Evolutionary conservation across 768 basidiomycete genomes (phyloP).

Genomic region (Coprinellus micaceus): DNA sequence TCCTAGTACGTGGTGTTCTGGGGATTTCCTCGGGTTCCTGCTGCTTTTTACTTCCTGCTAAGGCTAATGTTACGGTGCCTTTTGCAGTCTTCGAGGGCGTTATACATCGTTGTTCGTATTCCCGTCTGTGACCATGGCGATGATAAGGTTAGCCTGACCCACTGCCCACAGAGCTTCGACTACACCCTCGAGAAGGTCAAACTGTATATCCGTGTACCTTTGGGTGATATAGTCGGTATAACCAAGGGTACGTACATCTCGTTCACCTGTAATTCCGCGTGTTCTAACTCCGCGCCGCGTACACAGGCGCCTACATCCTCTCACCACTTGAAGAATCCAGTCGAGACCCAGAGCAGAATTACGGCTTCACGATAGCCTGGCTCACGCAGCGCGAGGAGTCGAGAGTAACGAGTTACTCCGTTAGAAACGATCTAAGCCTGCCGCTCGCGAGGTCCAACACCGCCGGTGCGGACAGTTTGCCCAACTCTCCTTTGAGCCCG

Average conservation of each 20-base stretch:
- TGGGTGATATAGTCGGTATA: constrained; percentile 73
- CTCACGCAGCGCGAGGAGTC: constrained; percentile 66
- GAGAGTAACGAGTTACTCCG: constrained; percentile 79
- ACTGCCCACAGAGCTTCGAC: constrained; percentile 71
- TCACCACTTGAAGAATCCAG: constrained; percentile 92
- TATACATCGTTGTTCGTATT: constrained; percentile 73
- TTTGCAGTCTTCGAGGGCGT: constrained; percentile 42
- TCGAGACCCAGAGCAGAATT: constrained; percentile 83
- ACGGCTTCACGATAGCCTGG: constrained; percentile 85
- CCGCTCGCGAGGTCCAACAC: background rate
- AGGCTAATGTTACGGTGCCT: too few relatives aligned
- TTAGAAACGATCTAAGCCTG: constrained; percentile 60
- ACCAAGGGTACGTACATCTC: constrained; percentile 59
- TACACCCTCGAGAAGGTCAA: constrained; percentile 91
- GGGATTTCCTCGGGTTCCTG: too few relatives aligned
- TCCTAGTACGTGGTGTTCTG: constrained; percentile 57
- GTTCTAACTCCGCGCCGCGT: constrained; percentile 6
- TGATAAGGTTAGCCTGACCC: background rate
- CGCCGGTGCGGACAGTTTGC: too few relatives aligned
- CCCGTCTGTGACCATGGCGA: too few relatives aligned
- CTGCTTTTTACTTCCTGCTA: too few relatives aligned
- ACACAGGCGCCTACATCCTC: constrained; percentile 86
- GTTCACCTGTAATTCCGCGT: background rate
- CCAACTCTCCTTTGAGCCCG: constrained; percentile 14
- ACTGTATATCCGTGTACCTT: constrained; percentile 83